A percentile compares a stretch with the other conserved stretches of the same genome.
These are phyloP conservation scores for Fusarium proliferatum DNA, from an alignment of 2,329 filamentous ascomycete species.

Conservation along the genomic window DNA sequence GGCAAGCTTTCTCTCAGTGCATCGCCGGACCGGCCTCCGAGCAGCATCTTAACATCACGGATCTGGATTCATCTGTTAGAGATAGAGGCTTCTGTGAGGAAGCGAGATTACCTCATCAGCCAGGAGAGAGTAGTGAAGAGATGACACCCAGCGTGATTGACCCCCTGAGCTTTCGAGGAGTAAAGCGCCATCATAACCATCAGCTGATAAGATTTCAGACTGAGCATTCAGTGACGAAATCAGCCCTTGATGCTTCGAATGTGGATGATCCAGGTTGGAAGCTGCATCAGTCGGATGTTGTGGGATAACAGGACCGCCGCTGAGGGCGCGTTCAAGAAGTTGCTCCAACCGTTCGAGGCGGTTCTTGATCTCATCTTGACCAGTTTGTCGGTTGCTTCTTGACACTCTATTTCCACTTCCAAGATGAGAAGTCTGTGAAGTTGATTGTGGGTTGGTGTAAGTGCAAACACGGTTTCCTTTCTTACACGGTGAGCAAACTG, in stretches of 20 bases:
- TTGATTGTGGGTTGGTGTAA: neutral
- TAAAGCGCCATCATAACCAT: conserved; percentile 3
- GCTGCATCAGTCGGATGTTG: neutral
- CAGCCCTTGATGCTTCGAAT: neutral
- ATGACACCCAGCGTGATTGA: conserved; percentile 4
- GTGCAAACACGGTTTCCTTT: conserved; percentile 1
- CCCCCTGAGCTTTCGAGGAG: neutral
- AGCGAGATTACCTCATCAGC: neutral
- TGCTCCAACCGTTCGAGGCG: neutral
- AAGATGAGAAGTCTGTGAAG: neutral
- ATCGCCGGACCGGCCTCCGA: neutral
- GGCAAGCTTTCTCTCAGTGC: neutral
- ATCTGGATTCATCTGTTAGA: neutral
- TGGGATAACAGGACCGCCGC: too few species aligned
- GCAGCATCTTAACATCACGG: neutral
- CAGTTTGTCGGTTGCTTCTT: neutral
- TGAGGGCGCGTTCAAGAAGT: neutral
- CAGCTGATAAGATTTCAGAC: neutral
- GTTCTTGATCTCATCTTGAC: neutral
- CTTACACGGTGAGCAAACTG: neutral
- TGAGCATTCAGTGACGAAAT: neutral
- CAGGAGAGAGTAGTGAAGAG: conserved; percentile 4
- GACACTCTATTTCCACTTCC: neutral
- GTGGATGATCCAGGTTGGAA: accelerated
- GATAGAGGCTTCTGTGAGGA: neutral